These are phyloP conservation scores for Trichophyton verrucosum DNA, from an alignment of 2,329 filamentous ascomycete genomes.

Conservation along the genomic window DNA sequence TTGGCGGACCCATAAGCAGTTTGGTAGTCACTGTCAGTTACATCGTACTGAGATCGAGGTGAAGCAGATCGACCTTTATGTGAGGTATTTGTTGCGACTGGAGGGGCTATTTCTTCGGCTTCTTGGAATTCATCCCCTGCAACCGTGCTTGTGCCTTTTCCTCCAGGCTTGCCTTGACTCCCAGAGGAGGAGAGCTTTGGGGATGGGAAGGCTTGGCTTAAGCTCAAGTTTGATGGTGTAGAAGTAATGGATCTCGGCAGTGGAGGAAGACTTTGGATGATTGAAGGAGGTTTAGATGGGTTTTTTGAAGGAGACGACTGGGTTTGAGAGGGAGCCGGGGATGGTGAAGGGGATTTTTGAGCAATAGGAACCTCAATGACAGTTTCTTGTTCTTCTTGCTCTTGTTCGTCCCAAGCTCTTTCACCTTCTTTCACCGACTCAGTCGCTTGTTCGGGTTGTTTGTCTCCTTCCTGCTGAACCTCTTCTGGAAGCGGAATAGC, in stretches of 20 bases:
- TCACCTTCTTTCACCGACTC: neutral
- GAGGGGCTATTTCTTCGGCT: neutral
- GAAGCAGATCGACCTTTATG: neutral
- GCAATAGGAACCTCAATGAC: neutral
- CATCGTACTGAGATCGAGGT: constrained; percentile 7
- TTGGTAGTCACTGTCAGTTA: constrained; percentile 7
- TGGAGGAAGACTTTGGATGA: constrained; percentile 14
- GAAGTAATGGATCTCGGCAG: constrained; percentile 11
- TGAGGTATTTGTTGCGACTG: neutral
- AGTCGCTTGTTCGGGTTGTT: constrained; percentile 5
- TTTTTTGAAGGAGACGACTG: constrained; percentile 8
- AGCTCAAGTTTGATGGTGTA: constrained; percentile 9
- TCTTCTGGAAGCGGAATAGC: neutral
- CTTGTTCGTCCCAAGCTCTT: neutral
- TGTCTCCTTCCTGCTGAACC: neutral
- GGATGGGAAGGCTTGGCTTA: constrained; percentile 4
- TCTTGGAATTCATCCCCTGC: neutral
- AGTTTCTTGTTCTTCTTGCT: constrained; percentile 11
- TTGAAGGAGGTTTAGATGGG: constrained; percentile 7
- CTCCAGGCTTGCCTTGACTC: neutral
- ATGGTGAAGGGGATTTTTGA: neutral
- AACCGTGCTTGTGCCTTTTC: neutral
- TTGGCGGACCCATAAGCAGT: constrained; percentile 4
- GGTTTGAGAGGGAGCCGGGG: constrained; percentile 4
- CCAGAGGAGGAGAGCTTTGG: neutral